Base-by-base conservation (phyloP, 768 basidiomycete genomes). In the Sporobolomyces roseus region DNA sequence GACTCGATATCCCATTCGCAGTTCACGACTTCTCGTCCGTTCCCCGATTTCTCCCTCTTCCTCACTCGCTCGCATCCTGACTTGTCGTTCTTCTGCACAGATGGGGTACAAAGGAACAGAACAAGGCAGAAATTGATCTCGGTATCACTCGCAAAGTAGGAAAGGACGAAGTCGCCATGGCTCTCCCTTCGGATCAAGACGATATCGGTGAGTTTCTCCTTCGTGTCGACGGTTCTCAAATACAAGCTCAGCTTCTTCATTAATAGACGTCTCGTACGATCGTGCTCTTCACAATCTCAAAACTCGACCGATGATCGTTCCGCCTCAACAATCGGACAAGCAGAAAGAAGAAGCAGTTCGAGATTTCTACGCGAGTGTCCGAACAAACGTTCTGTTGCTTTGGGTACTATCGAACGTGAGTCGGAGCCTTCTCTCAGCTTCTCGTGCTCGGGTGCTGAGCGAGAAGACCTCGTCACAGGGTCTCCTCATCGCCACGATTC, bases 311-410 rank as follows among this genome's bases (percentile, higher is more conserved):
- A 75, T 74, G 68, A 68, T 75, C 21, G 51, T 80, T 38, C 78
- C 79, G 48, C 65, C 76, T 4, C 72, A 75, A 3, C 71, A 75
- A 17, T 71, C 64, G 29, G 60, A 70, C 33, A 74, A 71, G 30
- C 62, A 74, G 62, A 74, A 76, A 33, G 79, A 79, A 62, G 68
- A 68, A 23, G 63, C 61, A 9, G 60, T 88, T 14, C 87, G 86
- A 75, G 89, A 91, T 73, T 93, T 92, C 79, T 93, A 92, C 78
- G 89, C 90, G 1, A 87, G 86, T 74, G 89, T 93, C 61, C 81
- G 91, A 71, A 91, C 90, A 10, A 91, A 92, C 84, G 84, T 88
- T 38, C 78, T 93, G 50, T 80, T 93, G 63, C 80, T 83, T 4
- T 93, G 91, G 91, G 89, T 89, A 5, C 75, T 93, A 68, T 88